These are phyloP conservation scores for Coemansia sp. DNA, from an alignment of 192 early-diverging fungal species.

Conservation along the genomic window DNA sequence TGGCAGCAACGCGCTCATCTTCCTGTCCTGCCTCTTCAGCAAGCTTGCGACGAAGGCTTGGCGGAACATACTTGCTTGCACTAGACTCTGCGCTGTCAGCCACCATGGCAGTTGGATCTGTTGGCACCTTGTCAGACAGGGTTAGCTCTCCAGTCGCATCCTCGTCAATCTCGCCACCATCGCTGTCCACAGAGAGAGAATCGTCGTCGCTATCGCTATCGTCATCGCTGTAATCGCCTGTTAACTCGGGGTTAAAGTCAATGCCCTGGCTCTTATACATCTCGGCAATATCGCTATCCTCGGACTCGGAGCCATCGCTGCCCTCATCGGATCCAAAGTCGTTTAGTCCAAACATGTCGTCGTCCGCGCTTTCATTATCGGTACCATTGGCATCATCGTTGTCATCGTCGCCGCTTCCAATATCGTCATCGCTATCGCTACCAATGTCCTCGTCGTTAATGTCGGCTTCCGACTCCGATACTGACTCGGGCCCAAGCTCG, in stretches of 20 bases:
- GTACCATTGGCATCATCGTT: slow-evolving; percentile 4
- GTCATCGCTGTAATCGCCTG: slow-evolving; percentile 17
- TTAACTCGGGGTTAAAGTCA: slow-evolving; percentile 23
- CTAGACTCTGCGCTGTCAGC: background rate
- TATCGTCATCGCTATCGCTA: background rate
- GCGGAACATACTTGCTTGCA: slow-evolving; percentile 80
- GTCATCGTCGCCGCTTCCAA: background rate
- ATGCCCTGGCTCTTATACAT: slow-evolving; percentile 30
- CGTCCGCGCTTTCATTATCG: slow-evolving; percentile 15
- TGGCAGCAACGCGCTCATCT: slow-evolving; percentile 59
- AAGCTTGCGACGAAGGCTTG: slow-evolving; percentile 70
- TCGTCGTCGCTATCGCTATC: slow-evolving; percentile 25
- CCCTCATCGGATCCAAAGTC: slow-evolving; percentile 21
- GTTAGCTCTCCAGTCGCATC: background rate
- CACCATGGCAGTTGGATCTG: background rate
- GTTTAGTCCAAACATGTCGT: slow-evolving; percentile 38
- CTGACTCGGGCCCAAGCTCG: background rate
- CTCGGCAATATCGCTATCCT: slow-evolving; percentile 52
- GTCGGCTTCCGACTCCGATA: background rate
- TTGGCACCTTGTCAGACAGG: background rate
- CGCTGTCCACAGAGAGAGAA: slow-evolving; percentile 4
- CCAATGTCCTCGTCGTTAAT: background rate
- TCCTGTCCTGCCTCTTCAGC: slow-evolving; percentile 60
- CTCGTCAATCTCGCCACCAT: slow-evolving; percentile 8
- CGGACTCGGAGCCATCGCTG: slow-evolving; percentile 22